Percentiles rank a stretch among this genome's conserved stretches.
Conservation (phyloP, 2,329 filamentous ascomycete genomes). For the Colletotrichum viniferum region DNA sequence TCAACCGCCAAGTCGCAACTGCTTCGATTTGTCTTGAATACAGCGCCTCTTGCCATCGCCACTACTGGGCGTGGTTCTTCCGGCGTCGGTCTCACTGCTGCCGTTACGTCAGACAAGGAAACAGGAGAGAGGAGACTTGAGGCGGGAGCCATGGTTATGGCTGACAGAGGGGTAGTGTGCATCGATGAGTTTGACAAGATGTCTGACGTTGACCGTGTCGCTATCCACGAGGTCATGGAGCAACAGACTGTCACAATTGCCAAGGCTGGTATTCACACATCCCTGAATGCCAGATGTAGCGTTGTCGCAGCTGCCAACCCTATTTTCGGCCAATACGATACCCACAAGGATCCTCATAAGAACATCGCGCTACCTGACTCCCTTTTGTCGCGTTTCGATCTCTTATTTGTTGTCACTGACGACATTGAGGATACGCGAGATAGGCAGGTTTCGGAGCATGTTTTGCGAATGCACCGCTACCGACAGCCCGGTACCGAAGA, state of each 20-base stretch:
- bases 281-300: constrained; percentile 93
- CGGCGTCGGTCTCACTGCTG: constrained; percentile 95
- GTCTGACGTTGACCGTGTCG: constrained; percentile 96
- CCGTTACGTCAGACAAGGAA: constrained; percentile 95
- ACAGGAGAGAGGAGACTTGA: constrained; percentile 94
- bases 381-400: constrained; percentile 95
- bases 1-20: constrained; percentile 99
- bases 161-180: constrained; percentile 94
- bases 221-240: constrained; percentile 99
- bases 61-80: constrained; percentile 97
- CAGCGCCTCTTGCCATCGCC: constrained; percentile 92
- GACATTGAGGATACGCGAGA: constrained; percentile 96
- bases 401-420: constrained; percentile 96
- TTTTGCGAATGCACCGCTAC: constrained; percentile 96
- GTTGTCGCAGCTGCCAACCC: constrained; percentile 97
- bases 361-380: constrained; percentile 98
- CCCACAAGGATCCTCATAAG: constrained; percentile 97
- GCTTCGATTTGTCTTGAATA: constrained; percentile 95
- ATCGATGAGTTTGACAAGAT: constrained; percentile 99
- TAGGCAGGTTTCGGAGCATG: constrained; percentile 91
- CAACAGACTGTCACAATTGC: constrained; percentile 99
- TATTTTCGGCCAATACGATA: constrained; percentile 97
- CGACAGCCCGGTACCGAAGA: constrained; percentile 92
- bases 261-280: constrained; percentile 97
- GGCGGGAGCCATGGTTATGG: constrained; percentile 98